These are phyloP conservation scores for Yamadazyma songkhlaensis DNA, from an alignment of 1,139 yeast species.

Conservation along the genomic window DNA sequence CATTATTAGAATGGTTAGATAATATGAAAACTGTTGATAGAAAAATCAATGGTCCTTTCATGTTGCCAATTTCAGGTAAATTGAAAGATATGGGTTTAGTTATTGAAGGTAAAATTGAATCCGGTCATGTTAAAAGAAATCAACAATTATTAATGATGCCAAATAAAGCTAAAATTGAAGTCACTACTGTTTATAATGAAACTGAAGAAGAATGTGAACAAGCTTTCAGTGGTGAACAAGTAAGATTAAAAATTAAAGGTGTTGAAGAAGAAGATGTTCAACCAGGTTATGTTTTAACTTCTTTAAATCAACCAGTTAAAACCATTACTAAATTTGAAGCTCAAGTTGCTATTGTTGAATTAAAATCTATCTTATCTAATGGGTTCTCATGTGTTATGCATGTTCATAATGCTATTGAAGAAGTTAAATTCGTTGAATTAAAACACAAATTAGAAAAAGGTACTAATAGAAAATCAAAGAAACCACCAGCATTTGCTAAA, in stretches of 20 bases:
- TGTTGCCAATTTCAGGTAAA: constrained; percentile 93
- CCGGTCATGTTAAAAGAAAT: constrained; percentile 87
- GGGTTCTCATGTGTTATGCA: constrained; percentile 99
- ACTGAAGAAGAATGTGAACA: constrained; percentile 91
- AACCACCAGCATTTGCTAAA: constrained; percentile 97
- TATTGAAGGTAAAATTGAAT: constrained; percentile 96
- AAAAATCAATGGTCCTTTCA: constrained; percentile 89
- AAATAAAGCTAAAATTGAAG: constrained; percentile 78
- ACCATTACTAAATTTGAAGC: constrained; percentile 92
- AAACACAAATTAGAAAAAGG: constrained; percentile 95
- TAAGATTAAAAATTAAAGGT: constrained; percentile 87
- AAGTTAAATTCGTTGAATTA: constrained; percentile 76
- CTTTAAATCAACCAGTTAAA: constrained; percentile 83
- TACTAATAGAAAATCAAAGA: constrained; percentile 92
- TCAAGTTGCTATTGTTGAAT: constrained; percentile 94
- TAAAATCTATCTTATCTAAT: constrained; percentile 87
- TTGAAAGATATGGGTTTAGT: constrained; percentile 96
- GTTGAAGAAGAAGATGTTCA: constrained; percentile 96
- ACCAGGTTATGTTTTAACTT: constrained; percentile 87
- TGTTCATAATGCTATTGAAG: constrained; percentile 97
- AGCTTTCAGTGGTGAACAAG: constrained; percentile 97
- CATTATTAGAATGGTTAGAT: constrained; percentile 88
- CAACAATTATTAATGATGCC: constrained; percentile 85
- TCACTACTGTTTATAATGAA: constrained; percentile 84
- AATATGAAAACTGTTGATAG: constrained; percentile 78